A percentile compares a stretch with the other conserved stretches of the same genome.
These are phyloP conservation scores for Eucalyptus paniculata DNA, from an alignment of 345 rosid species.

Conservation along the genomic window DNA sequence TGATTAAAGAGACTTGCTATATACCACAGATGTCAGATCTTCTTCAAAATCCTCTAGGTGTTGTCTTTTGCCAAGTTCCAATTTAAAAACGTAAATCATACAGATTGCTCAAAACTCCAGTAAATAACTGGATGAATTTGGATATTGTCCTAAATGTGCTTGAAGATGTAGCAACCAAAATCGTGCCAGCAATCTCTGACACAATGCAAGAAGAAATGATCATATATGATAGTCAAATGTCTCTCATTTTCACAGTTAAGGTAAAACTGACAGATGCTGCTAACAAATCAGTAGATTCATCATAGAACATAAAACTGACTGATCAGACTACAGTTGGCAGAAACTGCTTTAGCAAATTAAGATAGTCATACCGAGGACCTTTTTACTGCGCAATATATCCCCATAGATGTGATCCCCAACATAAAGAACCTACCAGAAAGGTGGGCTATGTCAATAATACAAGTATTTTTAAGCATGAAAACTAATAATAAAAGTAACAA, in stretches of 20 bases:
- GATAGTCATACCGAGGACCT: conserved; percentile 63
- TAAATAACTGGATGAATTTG: neutral
- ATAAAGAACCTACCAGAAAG: conserved; percentile 64
- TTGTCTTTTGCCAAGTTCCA: neutral
- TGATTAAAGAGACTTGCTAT: neutral
- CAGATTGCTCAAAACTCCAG: neutral
- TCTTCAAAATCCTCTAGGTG: neutral
- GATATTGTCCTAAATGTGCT: neutral
- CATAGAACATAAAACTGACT: neutral
- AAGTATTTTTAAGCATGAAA: neutral
- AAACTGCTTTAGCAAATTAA: neutral
- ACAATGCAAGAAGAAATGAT: neutral
- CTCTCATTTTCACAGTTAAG: neutral
- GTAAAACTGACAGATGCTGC: neutral
- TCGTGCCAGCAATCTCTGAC: neutral
- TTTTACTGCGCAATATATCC: conserved; percentile 95
- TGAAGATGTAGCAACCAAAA: neutral
- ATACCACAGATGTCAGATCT: neutral
- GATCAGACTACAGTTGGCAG: neutral
- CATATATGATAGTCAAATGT: neutral
- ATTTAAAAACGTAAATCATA: neutral
- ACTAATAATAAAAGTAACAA: neutral
- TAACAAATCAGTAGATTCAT: neutral
- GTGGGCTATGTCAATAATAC: neutral
- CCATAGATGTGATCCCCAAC: conserved; percentile 99